Evolutionary conservation across 805 yeast species (phyloP).

Genomic region (Wickerhamomyces bisporus): DNA sequence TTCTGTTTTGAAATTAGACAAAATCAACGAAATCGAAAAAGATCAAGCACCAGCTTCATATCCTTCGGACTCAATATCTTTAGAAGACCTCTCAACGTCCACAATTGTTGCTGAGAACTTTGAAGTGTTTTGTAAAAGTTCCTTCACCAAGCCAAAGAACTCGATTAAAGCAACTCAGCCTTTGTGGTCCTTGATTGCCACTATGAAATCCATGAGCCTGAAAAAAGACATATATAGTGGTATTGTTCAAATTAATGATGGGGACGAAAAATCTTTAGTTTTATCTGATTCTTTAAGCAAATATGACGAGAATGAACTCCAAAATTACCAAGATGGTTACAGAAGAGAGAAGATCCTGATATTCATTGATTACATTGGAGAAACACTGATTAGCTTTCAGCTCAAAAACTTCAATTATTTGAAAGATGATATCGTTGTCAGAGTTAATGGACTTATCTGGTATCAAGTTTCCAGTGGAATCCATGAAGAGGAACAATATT

Average conservation of each 20-base stretch:
- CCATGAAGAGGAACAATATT: conserved; percentile 40
- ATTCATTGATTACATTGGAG: conserved; percentile 46
- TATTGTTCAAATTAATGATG: conserved; percentile 20
- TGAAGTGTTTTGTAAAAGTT: conserved; percentile 17
- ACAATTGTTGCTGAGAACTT: conserved; percentile 24
- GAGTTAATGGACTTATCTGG: conserved; percentile 68
- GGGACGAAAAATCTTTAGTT: conserved; percentile 16
- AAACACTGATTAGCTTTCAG: conserved; percentile 47
- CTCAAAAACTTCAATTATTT: conserved; percentile 37
- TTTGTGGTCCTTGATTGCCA: conserved; percentile 48
- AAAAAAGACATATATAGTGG: conserved; percentile 42
- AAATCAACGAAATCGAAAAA: neutral
- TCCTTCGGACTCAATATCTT: conserved; percentile 3
- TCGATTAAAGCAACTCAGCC: conserved; percentile 34
- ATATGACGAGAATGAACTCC: conserved; percentile 25
- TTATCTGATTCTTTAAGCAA: conserved; percentile 19
- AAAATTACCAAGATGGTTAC: conserved; percentile 30
- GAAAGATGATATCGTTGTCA: conserved; percentile 34
- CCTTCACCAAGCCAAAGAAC: conserved; percentile 15
- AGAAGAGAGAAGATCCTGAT: conserved; percentile 27
- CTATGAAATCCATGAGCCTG: conserved; percentile 43
- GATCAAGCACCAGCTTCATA: conserved; percentile 16
- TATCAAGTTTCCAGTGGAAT: conserved; percentile 54
- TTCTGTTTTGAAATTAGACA: neutral
- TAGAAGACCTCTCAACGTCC: conserved; percentile 13